Base-by-base conservation (phyloP, 2,329 filamentous ascomycete species). In the Sporothrix dimorphospora region DNA sequence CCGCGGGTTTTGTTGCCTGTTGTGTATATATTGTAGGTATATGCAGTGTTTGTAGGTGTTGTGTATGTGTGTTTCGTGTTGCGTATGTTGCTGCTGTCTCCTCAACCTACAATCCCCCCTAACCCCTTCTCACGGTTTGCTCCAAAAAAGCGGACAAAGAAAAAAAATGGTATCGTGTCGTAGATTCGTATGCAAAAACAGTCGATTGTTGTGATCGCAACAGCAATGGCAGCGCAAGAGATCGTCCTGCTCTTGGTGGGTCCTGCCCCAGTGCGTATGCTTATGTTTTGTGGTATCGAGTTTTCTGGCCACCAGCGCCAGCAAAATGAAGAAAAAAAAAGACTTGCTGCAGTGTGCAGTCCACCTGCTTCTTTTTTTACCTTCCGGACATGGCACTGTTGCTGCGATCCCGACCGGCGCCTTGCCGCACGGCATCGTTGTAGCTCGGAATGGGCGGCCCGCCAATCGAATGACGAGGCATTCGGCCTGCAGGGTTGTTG, bases 381-480 rank as follows among this genome's bases (percentile, higher is more conserved):
- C 63, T 57, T 38, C 27, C 40, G 4, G 75, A 75, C 69, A 68
- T 67, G 21, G 81, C 79, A 74, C 83, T 85, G 67, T 81, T 81
- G 76, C 83, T 84, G 73, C 83, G 81, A 70, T 84, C 82, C 68
- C 83, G 81, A 73, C 83, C 82, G 42, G 83, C 83, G 63, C 86
- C 86, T 75, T 88, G 85, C 71, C 83, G 82, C 55, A 94, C 85
- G 1, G 92, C 93, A 73, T 93, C 92, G 79, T 90, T 92, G 79
- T 97, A 97, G 77, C 89, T 94, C 1, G 93, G 93, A 75, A 96
- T 94, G 0, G 93, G 92, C 30, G 92, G 91, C 4, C 79, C 55
- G 27, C 79, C 40, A 72, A 69, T 40, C 16, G 53, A 38, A 47
- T 59, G 71, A 42, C 66, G 55, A 24, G 57, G 51, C 42, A 61